Conservation (phyloP, 1,284 basidiomycete species). For the Mycena sp. region DNA sequence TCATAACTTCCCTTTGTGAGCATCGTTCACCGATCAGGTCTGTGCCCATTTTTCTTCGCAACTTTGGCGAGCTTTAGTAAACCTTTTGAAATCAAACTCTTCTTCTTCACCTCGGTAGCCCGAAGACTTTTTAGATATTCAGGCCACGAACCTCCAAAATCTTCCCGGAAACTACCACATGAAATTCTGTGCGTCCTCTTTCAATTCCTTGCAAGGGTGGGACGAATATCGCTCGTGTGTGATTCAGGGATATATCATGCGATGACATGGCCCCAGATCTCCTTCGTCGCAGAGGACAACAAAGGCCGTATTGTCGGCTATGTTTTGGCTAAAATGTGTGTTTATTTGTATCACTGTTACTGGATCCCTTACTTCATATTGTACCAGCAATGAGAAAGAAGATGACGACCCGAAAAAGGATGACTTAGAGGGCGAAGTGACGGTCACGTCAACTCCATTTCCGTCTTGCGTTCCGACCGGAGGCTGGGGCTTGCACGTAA, state of each 20-base stretch:
- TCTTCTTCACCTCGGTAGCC: slow-evolving; percentile 8
- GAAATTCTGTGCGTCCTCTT: slow-evolving; percentile 78
- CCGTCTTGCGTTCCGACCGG: slow-evolving; percentile 86
- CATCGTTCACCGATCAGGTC: neutral
- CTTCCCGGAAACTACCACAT: slow-evolving; percentile 47
- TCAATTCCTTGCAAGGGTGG: neutral
- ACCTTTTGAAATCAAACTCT: neutral
- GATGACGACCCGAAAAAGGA: neutral
- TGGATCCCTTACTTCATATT: neutral
- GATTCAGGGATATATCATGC: slow-evolving; percentile 87
- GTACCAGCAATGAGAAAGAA: no score
- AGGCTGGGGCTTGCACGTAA: slow-evolving; percentile 88
- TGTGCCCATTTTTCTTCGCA: neutral
- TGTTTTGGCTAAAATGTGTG: slow-evolving; percentile 93
- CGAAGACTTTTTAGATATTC: slow-evolving; percentile 22
- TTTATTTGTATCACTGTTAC: slow-evolving; percentile 22
- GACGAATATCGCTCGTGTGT: no score
- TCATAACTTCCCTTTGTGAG: neutral
- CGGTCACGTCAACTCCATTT: slow-evolving; percentile 93
- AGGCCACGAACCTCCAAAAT: slow-evolving; percentile 28
- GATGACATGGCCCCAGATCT: slow-evolving; percentile 93
- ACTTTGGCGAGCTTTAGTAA: no score
- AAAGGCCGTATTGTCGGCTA: slow-evolving; percentile 94
- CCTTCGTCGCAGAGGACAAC: slow-evolving; percentile 93
- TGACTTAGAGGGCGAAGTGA: slow-evolving; percentile 55